Evolutionary conservation across 1,284 basidiomycete genomes (phyloP), one percentile per base, ranked within the genome.

Genomic region (Boletus austroedulis): DNA sequence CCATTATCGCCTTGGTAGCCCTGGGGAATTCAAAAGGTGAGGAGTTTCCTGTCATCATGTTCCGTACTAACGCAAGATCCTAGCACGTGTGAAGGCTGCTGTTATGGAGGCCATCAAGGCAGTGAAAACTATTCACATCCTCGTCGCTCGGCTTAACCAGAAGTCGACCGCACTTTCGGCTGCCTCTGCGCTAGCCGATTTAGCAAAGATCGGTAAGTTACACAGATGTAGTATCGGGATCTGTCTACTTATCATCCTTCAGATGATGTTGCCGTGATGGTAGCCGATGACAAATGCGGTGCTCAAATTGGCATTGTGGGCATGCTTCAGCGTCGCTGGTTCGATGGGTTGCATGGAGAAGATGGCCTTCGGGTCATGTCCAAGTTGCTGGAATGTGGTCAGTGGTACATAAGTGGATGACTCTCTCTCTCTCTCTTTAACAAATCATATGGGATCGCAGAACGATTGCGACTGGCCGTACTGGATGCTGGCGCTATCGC

Each of bases 271-370:
- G n/a, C n/a, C n/a, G n/a, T n/a, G n/a, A n/a, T n/a, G n/a, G n/a
- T n/a, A n/a, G n/a, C n/a, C n/a, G n/a, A n/a, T n/a, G n/a, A n/a
- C n/a, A n/a, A n/a, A n/a, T n/a, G n/a, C n/a, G n/a, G n/a, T n/a
- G n/a, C n/a, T n/a, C n/a, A n/a, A n/a, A n/a, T n/a, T n/a, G 49
- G 50, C 12, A 65, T 70, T 23, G 7, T 68, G n/a, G 21, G 32
- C 14, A 73, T 70, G 68, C 52, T 70, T 43, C 58, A 41, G 36
- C 58, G 60, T 38, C 61, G 66, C 43, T 70, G 71, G 70, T 70
- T 70, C 26, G 69, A 71, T 15, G 66, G 62, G 4, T 17, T 59
- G n/a, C 57, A 50, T 1, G 64, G 67, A 46, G 67, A 71, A 54
- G 70, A 73, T 21, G 69, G 69, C 11, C 50, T 73, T 2, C 57